phyloP scores from a whole-genome alignment of 352 stramenopile species.

The Phytophthora fragariaefolia region DNA sequence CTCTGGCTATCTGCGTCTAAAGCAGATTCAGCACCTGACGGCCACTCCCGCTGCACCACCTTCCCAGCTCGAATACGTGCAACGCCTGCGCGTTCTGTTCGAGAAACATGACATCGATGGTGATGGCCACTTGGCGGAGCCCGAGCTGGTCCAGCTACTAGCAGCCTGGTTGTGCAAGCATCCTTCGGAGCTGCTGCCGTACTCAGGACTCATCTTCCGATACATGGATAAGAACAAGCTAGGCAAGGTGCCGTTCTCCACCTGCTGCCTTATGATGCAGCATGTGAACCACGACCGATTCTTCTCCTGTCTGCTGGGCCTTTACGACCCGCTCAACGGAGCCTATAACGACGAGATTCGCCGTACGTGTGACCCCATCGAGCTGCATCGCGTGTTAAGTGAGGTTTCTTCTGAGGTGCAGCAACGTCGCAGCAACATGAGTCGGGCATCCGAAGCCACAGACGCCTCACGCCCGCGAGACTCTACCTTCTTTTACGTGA shows the following conservation, averaged over 20 bases:
- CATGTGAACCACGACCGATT: constrained; percentile 91
- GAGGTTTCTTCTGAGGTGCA: constrained; percentile 71
- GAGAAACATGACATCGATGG: constrained; percentile 78
- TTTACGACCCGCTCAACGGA: constrained; percentile 85
- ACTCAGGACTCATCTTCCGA: constrained; percentile 83
- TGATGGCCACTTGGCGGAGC: constrained; percentile 70
- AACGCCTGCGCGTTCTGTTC: constrained; percentile 80
- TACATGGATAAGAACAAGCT: constrained; percentile 91
- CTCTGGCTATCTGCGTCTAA: constrained; percentile 76
- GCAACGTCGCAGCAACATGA: constrained; percentile 56
- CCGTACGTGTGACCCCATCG: constrained; percentile 60
- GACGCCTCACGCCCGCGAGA: constrained; percentile 59
- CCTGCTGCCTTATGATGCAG: constrained; percentile 88
- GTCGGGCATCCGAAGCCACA: constrained; percentile 39
- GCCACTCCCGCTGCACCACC: constrained; percentile 56
- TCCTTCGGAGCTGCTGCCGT: constrained; percentile 76
- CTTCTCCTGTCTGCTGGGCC: constrained; percentile 82
- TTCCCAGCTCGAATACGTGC: constrained; percentile 85
- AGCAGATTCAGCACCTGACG: constrained; percentile 84
- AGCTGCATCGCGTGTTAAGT: constrained; percentile 78
- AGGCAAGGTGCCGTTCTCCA: constrained; percentile 81
- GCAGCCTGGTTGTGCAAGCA: constrained; percentile 89
- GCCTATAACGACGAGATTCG: constrained; percentile 81
- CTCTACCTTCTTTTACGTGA: constrained; percentile 84
- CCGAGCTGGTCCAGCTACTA: constrained; percentile 75